Percentiles rank a stretch among this genome's conserved stretches.
Evolutionary conservation across 176 grass and related monocot species (phyloP).

Genomic region (Aegilops umbellulata): DNA sequence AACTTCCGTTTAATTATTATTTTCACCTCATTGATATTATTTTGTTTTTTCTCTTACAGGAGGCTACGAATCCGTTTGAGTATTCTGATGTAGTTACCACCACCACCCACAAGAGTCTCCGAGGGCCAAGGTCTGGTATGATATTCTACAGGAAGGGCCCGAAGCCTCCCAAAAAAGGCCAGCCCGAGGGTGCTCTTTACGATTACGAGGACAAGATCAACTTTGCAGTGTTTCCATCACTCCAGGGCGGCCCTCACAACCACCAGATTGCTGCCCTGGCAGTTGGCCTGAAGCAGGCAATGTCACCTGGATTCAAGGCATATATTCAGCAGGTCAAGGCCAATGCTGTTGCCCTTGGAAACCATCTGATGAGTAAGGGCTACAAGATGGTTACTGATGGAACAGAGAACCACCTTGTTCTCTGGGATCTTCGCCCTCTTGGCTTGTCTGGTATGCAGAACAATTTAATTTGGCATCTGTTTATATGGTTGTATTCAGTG

Average conservation of each 20-base stretch:
- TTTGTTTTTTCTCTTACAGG: slow-evolving; percentile 7
- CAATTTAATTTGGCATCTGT: neutral
- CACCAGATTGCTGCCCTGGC: slow-evolving; percentile 71
- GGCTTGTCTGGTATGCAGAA: slow-evolving; percentile 54
- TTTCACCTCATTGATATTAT: neutral
- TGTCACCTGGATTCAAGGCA: slow-evolving; percentile 57
- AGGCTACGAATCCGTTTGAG: slow-evolving; percentile 65
- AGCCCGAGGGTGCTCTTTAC: slow-evolving; percentile 40
- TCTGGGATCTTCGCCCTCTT: slow-evolving; percentile 80
- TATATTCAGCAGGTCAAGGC: slow-evolving; percentile 76
- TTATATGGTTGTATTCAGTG: neutral
- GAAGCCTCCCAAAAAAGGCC: slow-evolving; percentile 33
- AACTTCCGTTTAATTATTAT: neutral
- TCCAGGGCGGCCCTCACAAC: slow-evolving; percentile 76
- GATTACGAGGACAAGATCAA: slow-evolving; percentile 77
- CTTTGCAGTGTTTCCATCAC: slow-evolving; percentile 77
- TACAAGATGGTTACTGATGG: slow-evolving; percentile 68
- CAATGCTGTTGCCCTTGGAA: slow-evolving; percentile 63
- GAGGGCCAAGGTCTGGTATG: slow-evolving; percentile 73
- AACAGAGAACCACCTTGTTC: slow-evolving; percentile 74
- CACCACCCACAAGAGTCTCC: slow-evolving; percentile 68
- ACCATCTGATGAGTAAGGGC: slow-evolving; percentile 60
- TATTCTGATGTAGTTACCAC: slow-evolving; percentile 76
- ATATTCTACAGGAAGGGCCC: slow-evolving; percentile 65
- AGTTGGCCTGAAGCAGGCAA: slow-evolving; percentile 63